These are phyloP conservation scores for Trichoderma simmonsii DNA, from an alignment of 2,329 filamentous ascomycete genomes.

Conservation along the genomic window DNA sequence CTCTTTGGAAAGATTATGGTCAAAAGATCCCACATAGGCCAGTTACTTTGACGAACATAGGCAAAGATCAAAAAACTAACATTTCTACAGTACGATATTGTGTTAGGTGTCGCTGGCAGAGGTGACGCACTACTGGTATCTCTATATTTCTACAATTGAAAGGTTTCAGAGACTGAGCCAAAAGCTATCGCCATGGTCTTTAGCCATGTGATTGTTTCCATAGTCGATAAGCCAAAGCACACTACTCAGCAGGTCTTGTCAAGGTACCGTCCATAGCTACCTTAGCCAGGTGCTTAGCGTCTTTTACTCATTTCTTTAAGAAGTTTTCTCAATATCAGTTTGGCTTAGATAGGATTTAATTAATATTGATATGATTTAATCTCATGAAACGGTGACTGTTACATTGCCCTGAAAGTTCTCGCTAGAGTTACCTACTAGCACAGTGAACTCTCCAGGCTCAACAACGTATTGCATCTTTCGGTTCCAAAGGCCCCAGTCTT, in stretches of 20 bases:
- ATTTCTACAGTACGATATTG: background rate
- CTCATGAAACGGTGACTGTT: background rate
- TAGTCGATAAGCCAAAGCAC: background rate
- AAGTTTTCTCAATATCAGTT: too few relatives aligned
- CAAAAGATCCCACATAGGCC: background rate
- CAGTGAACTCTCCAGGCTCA: conserved; percentile 3
- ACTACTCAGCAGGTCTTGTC: background rate
- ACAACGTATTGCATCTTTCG: conserved; percentile 3
- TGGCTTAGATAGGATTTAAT: too few relatives aligned
- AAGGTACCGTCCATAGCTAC: background rate
- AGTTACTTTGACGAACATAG: background rate
- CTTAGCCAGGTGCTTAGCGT: background rate
- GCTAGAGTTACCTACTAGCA: background rate
- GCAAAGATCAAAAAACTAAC: background rate
- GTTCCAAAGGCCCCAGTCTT: conserved; percentile 1
- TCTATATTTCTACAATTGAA: background rate
- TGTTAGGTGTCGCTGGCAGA: background rate
- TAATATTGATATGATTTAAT: background rate
- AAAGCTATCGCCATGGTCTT: background rate
- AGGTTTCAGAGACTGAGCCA: background rate
- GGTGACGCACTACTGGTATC: background rate
- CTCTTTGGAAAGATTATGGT: background rate
- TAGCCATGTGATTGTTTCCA: background rate
- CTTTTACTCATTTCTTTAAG: too few relatives aligned
- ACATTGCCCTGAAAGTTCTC: conserved; percentile 1